These are phyloP conservation scores for Candida rishiriensis DNA, from an alignment of 805 yeast species.

Conservation along the genomic window DNA sequence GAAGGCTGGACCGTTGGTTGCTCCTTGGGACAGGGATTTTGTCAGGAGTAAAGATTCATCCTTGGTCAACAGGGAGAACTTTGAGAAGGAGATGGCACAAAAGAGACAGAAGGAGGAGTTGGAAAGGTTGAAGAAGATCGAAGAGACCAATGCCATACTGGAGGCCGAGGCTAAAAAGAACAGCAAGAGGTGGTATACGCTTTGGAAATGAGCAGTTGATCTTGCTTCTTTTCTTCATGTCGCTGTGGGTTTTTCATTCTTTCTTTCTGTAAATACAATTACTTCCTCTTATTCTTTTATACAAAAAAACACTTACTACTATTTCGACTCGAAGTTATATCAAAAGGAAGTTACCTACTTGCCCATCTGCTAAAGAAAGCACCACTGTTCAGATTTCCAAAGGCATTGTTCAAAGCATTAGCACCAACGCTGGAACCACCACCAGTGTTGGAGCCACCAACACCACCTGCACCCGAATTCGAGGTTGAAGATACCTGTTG, in stretches of 20 bases:
- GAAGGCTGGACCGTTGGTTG: slow-evolving; percentile 67
- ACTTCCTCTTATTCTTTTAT: no score
- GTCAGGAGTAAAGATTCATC: slow-evolving; percentile 28
- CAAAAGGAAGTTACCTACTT: slow-evolving; percentile 2
- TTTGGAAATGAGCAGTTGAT: slow-evolving; percentile 17
- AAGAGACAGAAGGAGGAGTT: slow-evolving; percentile 35
- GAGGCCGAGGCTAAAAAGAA: slow-evolving; percentile 27
- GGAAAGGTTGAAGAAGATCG: slow-evolving; percentile 35
- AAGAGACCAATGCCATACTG: slow-evolving; percentile 30
- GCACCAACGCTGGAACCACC: slow-evolving; percentile 2
- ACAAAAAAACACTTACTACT: no score
- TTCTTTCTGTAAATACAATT: background rate
- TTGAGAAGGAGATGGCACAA: slow-evolving; percentile 45
- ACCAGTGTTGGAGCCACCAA: no score
- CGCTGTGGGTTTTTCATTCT: background rate
- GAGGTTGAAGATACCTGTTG: slow-evolving; percentile 35
- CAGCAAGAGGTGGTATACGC: slow-evolving; percentile 25
- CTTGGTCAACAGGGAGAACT: slow-evolving; percentile 38
- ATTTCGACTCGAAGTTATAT: no score
- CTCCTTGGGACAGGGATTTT: slow-evolving; percentile 60
- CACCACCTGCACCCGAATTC: slow-evolving; percentile 6
- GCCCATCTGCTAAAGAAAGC: slow-evolving; percentile 14
- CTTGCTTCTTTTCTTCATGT: no score
- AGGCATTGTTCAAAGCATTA: slow-evolving; percentile 10
- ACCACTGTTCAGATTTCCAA: slow-evolving; percentile 5